phyloP scores from a whole-genome alignment of 78 protist genomes.

The Dictyostelium citrinum region DNA sequence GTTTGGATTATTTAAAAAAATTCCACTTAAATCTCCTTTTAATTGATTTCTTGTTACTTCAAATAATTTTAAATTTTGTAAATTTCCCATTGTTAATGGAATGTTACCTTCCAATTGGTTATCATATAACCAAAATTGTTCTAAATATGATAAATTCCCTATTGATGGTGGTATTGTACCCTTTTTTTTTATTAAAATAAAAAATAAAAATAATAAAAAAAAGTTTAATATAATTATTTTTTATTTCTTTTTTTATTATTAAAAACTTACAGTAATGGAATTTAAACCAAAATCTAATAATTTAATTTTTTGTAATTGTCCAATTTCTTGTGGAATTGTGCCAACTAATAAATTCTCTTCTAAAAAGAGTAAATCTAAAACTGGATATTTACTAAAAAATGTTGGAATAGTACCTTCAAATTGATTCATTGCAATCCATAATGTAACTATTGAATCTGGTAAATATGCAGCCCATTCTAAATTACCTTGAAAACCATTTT shows the following conservation, averaged over 20 bases:
- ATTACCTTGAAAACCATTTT: neutral
- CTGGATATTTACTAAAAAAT: neutral
- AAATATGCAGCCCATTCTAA: conserved; percentile 13
- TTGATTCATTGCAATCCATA: conserved; percentile 54
- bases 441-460: neutral
- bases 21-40: conserved; percentile 8
- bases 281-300: conserved; percentile 70
- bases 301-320: neutral
- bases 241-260: too few relatives aligned
- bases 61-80: neutral
- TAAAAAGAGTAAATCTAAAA: conserved; percentile 20
- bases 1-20: neutral
- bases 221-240: neutral
- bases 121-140: conserved; percentile 55
- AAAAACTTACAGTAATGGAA: conserved; percentile 1
- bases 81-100: neutral
- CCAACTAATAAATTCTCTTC: conserved; percentile 38
- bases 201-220: neutral
- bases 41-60: conserved; percentile 45
- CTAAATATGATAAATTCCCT: neutral
- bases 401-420: conserved; percentile 18
- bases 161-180: conserved; percentile 27
- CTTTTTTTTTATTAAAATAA: neutral
- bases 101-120: conserved; percentile 2
- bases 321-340: conserved; percentile 32